A percentile compares a stretch with the other conserved stretches of the same genome.
These are phyloP conservation scores for Phytopythium boreale DNA, from an alignment of 352 stramenopile species.

Conservation along the genomic window DNA sequence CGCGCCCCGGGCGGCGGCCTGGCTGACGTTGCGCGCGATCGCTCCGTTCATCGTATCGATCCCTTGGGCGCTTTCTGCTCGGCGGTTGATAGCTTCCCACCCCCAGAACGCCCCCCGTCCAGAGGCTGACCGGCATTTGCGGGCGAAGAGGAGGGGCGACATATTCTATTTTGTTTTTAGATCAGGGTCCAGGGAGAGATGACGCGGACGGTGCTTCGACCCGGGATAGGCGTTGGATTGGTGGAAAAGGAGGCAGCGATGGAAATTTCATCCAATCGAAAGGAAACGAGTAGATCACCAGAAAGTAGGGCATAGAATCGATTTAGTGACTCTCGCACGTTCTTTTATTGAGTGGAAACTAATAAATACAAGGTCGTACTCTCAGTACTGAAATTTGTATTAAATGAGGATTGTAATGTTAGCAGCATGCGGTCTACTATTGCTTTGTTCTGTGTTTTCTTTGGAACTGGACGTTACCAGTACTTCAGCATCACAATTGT, in stretches of 20 bases:
- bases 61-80: slow-evolving; percentile 1
- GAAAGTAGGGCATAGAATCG: slow-evolving; percentile 14
- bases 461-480: background rate
- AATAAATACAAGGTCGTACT: no score
- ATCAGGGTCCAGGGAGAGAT: background rate
- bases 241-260: background rate
- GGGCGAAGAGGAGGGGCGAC: slow-evolving; percentile 12
- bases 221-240: slow-evolving; percentile 1
- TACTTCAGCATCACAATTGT: background rate
- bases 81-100: slow-evolving; percentile 3
- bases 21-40: slow-evolving; percentile 20
- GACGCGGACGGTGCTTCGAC: background rate
- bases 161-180: background rate
- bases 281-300: slow-evolving; percentile 10
- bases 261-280: background rate
- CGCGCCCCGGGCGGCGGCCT: slow-evolving; percentile 33
- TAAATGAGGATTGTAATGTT: no score
- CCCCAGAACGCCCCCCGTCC: slow-evolving; percentile 16
- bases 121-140: background rate
- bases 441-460: no score
- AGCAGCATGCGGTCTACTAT: no score
- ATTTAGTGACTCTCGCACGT: slow-evolving; percentile 6
- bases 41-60: slow-evolving; percentile 32
- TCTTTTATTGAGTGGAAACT: no score
- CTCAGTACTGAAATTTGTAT: no score